Base-by-base conservation (phyloP, 1,284 basidiomycete genomes). In the Ustilago cynodontis region DNA sequence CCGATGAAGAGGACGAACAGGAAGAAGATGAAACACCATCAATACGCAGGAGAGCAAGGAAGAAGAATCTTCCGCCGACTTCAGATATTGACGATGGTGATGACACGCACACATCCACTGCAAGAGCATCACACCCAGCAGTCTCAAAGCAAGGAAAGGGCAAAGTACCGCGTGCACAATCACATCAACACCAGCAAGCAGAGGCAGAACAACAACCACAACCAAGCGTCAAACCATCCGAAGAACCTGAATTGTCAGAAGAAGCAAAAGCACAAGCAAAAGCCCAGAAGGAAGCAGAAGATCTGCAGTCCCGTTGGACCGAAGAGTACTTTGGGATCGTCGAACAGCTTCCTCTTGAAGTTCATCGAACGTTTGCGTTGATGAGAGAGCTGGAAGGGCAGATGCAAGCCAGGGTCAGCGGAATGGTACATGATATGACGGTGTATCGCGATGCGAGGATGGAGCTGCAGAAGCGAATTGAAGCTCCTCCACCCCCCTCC, bases 371-470 rank as follows among this genome's bases (percentile, higher is more conserved):
- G 65, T 92, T 92, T 85, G 88, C 90, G 24, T 88, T 96, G 37
- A 89, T 95, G 82, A 88, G 89, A n/a, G 94, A 96, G 86, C 87
- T 95, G 31, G 94, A 96, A 78, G 88, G 90, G 69, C 92, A 93
- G 82, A 89, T 90, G 59, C 86, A 65, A 22, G n/a, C 52, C 13
- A 63, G 73, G 10, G 29, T 72, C 1, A 45, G 28, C 37, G 58
- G 39, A 14, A 60, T 70, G 53, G 55, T 76, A 7, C 56, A 58
- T n/a, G 35, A 65, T 26, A 71, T 69, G 41, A 35, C 62, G 5
- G 11, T 50, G 6, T 80, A 80, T 35, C 68, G 77, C 16, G 67
- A 77, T 35, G 70, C 59, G 0, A 51, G 79, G 11, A 13, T 71
- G 14, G 54, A 59, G 47, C 49, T 76, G 39, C 52, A 71, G 13